These are phyloP conservation scores for Naganishia vaughanmartiniae DNA, from an alignment of 768 basidiomycete species.

Conservation along the genomic window DNA sequence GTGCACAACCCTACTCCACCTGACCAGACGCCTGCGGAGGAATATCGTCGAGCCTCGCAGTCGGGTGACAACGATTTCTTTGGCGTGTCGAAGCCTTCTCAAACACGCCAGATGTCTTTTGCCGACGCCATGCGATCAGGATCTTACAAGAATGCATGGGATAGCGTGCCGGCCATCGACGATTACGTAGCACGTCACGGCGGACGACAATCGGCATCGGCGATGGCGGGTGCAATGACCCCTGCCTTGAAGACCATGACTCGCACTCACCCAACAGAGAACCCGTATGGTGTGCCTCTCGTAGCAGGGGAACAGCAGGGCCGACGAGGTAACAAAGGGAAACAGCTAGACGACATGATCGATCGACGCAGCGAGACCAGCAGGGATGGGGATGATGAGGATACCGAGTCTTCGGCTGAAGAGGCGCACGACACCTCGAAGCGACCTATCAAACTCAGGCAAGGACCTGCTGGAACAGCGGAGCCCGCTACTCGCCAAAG, in stretches of 20 bases:
- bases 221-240: conserved; percentile 16
- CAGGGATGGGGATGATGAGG: conserved; percentile 52
- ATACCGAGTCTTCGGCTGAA: conserved; percentile 53
- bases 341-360: background rate
- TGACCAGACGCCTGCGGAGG: background rate
- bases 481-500: background rate
- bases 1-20: conserved; percentile 18
- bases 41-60: background rate
- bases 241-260: background rate
- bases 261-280: conserved; percentile 3
- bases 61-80: conserved; percentile 1
- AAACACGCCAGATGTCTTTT: conserved; percentile 59
- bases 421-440: conserved; percentile 39
- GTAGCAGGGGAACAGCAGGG: conserved; percentile 9
- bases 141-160: conserved; percentile 78
- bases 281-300: conserved; percentile 14
- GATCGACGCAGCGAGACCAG: conserved; percentile 40
- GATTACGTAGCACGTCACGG: conserved; percentile 60
- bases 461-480: background rate
- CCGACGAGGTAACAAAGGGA: background rate
- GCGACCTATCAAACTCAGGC: conserved; percentile 19
- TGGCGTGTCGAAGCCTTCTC: conserved; percentile 51
- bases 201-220: conserved; percentile 32
- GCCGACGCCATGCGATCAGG: conserved; percentile 46
- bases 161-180: conserved; percentile 73